phyloP scores from a whole-genome alignment of 2,329 filamentous ascomycete species.

The Biscogniauxia mediterranea region DNA sequence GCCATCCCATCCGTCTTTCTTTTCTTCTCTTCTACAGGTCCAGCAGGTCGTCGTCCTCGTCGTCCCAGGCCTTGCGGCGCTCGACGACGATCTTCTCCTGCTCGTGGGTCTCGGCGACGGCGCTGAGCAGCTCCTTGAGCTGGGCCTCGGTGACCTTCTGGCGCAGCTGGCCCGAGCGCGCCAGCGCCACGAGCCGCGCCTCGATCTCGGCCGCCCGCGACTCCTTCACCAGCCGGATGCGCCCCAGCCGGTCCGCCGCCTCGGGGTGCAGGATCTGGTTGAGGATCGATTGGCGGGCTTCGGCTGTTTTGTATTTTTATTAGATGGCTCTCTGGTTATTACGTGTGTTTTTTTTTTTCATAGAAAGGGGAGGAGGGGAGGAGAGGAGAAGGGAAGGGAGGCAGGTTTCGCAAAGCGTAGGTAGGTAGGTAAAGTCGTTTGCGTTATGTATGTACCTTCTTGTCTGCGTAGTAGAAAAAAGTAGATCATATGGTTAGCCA shows the following conservation, averaged over 20 bases:
- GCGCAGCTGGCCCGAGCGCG: conserved; percentile 80
- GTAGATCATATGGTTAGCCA: too few relatives aligned
- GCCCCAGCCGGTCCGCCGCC: conserved; percentile 86
- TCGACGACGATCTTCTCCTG: conserved; percentile 85
- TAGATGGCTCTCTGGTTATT: neutral
- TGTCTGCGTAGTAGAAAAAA: conserved; percentile 32
- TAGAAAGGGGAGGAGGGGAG: neutral
- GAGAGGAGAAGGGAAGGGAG: neutral
- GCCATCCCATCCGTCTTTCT: neutral
- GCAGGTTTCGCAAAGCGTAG: too few relatives aligned
- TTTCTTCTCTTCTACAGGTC: conserved; percentile 46
- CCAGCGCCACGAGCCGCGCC: conserved; percentile 88
- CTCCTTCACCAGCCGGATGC: conserved; percentile 94
- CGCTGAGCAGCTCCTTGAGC: conserved; percentile 85
- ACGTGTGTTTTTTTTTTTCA: too few relatives aligned
- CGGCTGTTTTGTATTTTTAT: conserved; percentile 41
- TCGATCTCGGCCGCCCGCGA: conserved; percentile 87
- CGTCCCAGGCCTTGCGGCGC: conserved; percentile 79
- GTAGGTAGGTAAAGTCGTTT: too few relatives aligned
- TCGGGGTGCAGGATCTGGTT: conserved; percentile 92
- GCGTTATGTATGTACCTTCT: too few relatives aligned
- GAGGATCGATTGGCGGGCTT: conserved; percentile 75
- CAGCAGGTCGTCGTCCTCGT: conserved; percentile 75
- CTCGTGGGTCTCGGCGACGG: conserved; percentile 75
- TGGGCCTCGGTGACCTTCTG: conserved; percentile 88